Percentiles rank a stretch among this genome's conserved stretches.
Evolutionary conservation across 2,329 filamentous ascomycete genomes (phyloP).

Genomic region (Alternaria ventricosa): DNA sequence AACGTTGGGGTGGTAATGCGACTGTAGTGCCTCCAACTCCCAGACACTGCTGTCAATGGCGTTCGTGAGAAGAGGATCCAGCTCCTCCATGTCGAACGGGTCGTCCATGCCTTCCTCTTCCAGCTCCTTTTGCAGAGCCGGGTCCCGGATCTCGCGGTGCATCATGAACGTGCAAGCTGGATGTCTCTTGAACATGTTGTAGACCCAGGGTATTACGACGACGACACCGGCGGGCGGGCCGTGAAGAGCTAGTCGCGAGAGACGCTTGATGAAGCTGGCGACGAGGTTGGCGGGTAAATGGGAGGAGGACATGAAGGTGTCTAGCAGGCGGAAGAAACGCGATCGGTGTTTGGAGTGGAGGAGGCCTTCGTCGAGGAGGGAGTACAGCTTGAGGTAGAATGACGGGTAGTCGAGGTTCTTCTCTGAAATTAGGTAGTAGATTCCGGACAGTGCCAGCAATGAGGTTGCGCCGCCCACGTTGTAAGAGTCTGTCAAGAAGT

Average conservation of each 20-base stretch:
- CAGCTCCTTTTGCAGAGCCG: slow-evolving; percentile 64
- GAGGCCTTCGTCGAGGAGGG: slow-evolving; percentile 81
- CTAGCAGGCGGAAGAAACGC: slow-evolving; percentile 88
- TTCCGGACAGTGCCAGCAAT: slow-evolving; percentile 84
- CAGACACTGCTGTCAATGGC: slow-evolving; percentile 94
- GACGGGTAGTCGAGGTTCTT: slow-evolving; percentile 95
- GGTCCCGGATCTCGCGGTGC: slow-evolving; percentile 73
- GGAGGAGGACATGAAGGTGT: slow-evolving; percentile 87
- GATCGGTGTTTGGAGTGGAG: slow-evolving; percentile 95
- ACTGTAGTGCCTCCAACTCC: slow-evolving; percentile 90
- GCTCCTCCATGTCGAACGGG: slow-evolving; percentile 76
- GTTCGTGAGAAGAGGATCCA: slow-evolving; percentile 81
- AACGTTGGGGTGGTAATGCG: slow-evolving; percentile 96
- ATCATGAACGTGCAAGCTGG: slow-evolving; percentile 96
- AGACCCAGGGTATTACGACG: slow-evolving; percentile 87
- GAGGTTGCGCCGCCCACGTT: slow-evolving; percentile 85
- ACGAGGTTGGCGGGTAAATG: slow-evolving; percentile 91
- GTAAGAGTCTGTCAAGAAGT: slow-evolving; percentile 96
- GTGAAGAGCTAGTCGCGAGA: slow-evolving; percentile 82
- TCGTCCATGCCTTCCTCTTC: slow-evolving; percentile 72
- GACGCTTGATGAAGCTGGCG: slow-evolving; percentile 94
- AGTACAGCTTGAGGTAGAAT: slow-evolving; percentile 95
- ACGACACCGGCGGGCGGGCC: slow-evolving; percentile 91
- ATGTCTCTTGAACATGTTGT: slow-evolving; percentile 91
- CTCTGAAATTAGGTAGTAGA: slow-evolving; percentile 93